phyloP scores from a whole-genome alignment of 768 basidiomycete species.

The Boletus rubescentipes region DNA sequence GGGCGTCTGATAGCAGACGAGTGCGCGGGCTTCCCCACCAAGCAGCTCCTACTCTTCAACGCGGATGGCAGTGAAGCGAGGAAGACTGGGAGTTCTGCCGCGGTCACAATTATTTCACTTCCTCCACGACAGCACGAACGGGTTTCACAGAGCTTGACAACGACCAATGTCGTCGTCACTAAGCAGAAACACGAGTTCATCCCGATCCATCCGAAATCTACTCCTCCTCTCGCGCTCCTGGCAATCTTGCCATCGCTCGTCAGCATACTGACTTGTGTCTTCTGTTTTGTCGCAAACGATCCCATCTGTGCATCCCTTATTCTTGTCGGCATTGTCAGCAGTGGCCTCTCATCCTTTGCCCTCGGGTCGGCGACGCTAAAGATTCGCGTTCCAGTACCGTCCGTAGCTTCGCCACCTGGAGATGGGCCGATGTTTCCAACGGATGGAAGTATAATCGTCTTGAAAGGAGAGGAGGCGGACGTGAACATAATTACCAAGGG shows the following conservation, averaged over 20 bases:
- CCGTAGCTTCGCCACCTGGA: constrained; percentile 24
- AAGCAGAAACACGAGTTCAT: constrained; percentile 2
- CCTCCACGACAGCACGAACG: constrained; percentile 1
- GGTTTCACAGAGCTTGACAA: background rate
- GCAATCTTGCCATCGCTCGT: constrained; percentile 24
- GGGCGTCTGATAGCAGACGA: constrained; percentile 46
- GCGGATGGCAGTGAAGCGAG: constrained; percentile 4
- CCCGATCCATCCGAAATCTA: constrained; percentile 7
- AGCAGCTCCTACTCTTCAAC: constrained; percentile 2
- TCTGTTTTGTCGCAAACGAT: constrained; percentile 24
- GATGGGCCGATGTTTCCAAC: constrained; percentile 29
- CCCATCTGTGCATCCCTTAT: constrained; percentile 31
- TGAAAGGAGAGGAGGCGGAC: constrained; percentile 29
- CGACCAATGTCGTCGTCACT: background rate
- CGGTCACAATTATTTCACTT: constrained; percentile 18
- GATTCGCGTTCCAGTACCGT: constrained; percentile 25
- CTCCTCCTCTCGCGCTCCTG: constrained; percentile 7
- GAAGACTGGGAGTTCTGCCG: constrained; percentile 13
- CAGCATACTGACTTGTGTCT: constrained; percentile 21
- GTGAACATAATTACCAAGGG: constrained; percentile 34
- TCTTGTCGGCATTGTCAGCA: constrained; percentile 30
- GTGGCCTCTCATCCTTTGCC: constrained; percentile 28
- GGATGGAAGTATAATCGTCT: constrained; percentile 23
- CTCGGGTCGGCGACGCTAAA: constrained; percentile 28
- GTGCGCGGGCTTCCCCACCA: background rate